These are phyloP conservation scores for Ogataea henricii DNA, from an alignment of 805 yeast species.

Conservation along the genomic window DNA sequence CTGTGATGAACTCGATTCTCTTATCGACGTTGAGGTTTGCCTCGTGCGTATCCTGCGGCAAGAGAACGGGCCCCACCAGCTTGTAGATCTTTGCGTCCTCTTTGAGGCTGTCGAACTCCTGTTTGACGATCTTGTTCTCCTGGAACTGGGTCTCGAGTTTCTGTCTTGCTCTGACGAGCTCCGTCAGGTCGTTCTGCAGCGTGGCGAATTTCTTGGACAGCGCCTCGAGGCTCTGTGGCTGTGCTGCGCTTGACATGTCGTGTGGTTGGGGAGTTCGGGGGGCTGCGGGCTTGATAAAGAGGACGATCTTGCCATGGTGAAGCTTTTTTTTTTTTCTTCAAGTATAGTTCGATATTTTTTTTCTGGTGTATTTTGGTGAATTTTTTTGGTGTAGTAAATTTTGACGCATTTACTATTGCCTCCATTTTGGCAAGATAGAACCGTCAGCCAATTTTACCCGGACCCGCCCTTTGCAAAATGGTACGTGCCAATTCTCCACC, in stretches of 20 bases:
- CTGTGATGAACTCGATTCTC: constrained; percentile 82
- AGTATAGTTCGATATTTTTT: no score
- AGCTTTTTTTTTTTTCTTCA: no score
- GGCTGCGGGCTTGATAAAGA: no score
- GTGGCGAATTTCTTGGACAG: constrained; percentile 27
- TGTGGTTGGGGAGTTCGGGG: no score
- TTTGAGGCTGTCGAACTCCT: constrained; percentile 64
- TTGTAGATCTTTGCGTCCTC: constrained; percentile 79
- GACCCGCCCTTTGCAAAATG: not conserved
- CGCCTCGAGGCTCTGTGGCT: constrained; percentile 18
- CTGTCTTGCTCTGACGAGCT: constrained; percentile 72
- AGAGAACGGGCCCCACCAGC: constrained; percentile 85
- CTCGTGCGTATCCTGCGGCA: constrained; percentile 85
- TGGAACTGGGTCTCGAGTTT: constrained; percentile 91
- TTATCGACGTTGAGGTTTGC: constrained; percentile 84
- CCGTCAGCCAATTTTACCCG: no score
- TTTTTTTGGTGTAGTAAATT: no score
- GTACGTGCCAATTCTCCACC: not conserved
- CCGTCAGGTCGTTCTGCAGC: constrained; percentile 39
- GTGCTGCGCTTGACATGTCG: not conserved
- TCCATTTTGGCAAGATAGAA: no score
- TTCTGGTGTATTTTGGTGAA: no score
- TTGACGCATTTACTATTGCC: no score
- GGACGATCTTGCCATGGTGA: no score
- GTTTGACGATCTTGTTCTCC: constrained; percentile 86